phyloP scores from a whole-genome alignment of 2,329 filamentous ascomycete species.

The Cladophialophora carrionii region DNA sequence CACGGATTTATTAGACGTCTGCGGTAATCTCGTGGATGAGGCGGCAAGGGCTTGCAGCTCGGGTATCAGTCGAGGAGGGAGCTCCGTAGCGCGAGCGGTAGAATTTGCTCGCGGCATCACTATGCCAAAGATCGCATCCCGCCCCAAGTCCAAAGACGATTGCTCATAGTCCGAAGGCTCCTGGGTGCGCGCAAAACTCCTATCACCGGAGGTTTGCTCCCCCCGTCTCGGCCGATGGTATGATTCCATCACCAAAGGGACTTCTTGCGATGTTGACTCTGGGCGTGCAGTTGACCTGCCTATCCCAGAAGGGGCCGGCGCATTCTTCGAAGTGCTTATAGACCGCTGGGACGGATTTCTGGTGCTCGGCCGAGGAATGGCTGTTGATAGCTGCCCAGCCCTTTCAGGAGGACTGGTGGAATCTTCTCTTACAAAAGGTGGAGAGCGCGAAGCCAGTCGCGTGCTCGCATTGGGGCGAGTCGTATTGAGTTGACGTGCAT shows the following conservation, averaged over 20 bases:
- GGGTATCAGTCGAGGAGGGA: constrained; percentile 37
- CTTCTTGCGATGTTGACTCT: constrained; percentile 26
- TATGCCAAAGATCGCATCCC: constrained; percentile 34
- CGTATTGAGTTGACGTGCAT: constrained; percentile 12
- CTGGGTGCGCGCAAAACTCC: constrained; percentile 8
- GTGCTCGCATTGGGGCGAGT: constrained; percentile 3
- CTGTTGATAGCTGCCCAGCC: constrained; percentile 20
- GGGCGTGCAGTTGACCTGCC: constrained; percentile 10
- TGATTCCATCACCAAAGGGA: constrained; percentile 30
- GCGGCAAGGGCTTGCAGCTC: constrained; percentile 38
- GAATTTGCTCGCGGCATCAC: constrained; percentile 26
- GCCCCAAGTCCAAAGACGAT: constrained; percentile 28
- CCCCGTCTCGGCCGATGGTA: constrained; percentile 3
- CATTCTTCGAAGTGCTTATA: constrained; percentile 10
- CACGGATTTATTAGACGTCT: constrained; percentile 29
- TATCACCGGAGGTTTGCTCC: constrained; percentile 1
- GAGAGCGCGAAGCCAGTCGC: constrained; percentile 16
- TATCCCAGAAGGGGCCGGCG: not conserved
- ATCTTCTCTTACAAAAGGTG: constrained; percentile 13
- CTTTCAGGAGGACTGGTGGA: constrained; percentile 12
- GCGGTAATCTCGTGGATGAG: constrained; percentile 19
- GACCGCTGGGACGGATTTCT: constrained; percentile 14
- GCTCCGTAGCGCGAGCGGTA: constrained; percentile 20
- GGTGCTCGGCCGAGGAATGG: constrained; percentile 18
- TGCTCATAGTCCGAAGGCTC: constrained; percentile 8